phyloP scores from a whole-genome alignment of 176 grass and related monocot species.

The Oryza longistaminata region DNA sequence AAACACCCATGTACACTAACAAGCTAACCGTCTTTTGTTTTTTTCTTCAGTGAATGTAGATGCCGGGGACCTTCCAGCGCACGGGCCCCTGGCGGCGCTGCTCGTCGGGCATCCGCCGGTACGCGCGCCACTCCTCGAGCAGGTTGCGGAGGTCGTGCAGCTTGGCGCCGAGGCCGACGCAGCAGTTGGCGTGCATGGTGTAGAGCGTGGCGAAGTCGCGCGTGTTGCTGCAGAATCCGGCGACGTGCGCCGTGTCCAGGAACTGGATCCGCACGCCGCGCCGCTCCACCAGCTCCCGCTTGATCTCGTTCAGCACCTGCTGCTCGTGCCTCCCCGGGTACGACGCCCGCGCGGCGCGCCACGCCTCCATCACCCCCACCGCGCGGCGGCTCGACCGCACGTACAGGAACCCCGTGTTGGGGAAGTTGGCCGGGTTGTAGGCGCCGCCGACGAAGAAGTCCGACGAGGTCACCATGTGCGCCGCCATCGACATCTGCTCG shows the following conservation, averaged over 20 bases:
- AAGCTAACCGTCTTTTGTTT: not conserved
- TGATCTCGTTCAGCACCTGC: slow-evolving; percentile 76
- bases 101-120: slow-evolving; percentile 32
- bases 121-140: slow-evolving; percentile 55
- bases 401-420: slow-evolving; percentile 83
- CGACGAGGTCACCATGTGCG: slow-evolving; percentile 66
- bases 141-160: slow-evolving; percentile 58
- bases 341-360: slow-evolving; percentile 40
- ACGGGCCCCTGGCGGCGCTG: slow-evolving; percentile 24
- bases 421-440: slow-evolving; percentile 51
- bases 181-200: slow-evolving; percentile 85
- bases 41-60: slow-evolving; percentile 66
- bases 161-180: slow-evolving; percentile 56
- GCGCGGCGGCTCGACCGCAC: slow-evolving; percentile 53
- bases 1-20: not conserved
- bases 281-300: slow-evolving; percentile 32
- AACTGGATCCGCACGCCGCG: slow-evolving; percentile 66
- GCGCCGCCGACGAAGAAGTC: slow-evolving; percentile 70
- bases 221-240: slow-evolving; percentile 68
- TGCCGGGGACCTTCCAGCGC: slow-evolving; percentile 72
- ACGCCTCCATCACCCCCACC: slow-evolving; percentile 59
- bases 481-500: slow-evolving; percentile 54
- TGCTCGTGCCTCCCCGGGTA: slow-evolving; percentile 70
- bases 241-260: slow-evolving; percentile 61
- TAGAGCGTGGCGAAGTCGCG: slow-evolving; percentile 73